Percentiles rank a stretch among this genome's conserved stretches.
Conservation (phyloP, 768 basidiomycete genomes). For the Boletus rufocinnamomeus region DNA sequence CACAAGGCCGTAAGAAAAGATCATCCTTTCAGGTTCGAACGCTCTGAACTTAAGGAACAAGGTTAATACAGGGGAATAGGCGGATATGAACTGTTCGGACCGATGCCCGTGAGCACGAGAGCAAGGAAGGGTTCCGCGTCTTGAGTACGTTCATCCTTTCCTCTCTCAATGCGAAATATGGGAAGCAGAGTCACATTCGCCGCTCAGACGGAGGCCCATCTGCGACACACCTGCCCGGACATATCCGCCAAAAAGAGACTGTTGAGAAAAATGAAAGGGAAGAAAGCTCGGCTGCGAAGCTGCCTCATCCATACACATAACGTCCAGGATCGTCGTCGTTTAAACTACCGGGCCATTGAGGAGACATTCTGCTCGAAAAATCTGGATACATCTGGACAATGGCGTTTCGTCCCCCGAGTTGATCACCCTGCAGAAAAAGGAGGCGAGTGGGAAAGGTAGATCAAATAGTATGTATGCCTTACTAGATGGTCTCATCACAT, state of each 20-base stretch:
- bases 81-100: not conserved
- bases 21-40: not conserved
- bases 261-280: not conserved
- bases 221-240: not conserved
- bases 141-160: not conserved
- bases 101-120: not conserved
- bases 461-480: not conserved
- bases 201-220: not conserved
- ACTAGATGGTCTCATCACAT: not conserved
- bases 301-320: not conserved
- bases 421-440: conserved; percentile 3
- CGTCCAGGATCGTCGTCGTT: not conserved
- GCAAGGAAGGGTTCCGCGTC: not conserved
- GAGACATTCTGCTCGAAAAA: not conserved
- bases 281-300: not conserved
- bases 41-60: not conserved
- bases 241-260: not conserved
- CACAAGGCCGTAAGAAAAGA: not conserved
- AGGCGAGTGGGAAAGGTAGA: not conserved
- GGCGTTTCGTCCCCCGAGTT: not conserved
- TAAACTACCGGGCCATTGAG: not conserved
- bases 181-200: not conserved
- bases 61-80: not conserved
- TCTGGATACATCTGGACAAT: not conserved
- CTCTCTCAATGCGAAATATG: not conserved